A percentile compares a stretch with the other conserved stretches of the same genome.
phyloP scores from a whole-genome alignment of 2,329 filamentous ascomycete species.

The Proliferodiscus dingleyae region DNA sequence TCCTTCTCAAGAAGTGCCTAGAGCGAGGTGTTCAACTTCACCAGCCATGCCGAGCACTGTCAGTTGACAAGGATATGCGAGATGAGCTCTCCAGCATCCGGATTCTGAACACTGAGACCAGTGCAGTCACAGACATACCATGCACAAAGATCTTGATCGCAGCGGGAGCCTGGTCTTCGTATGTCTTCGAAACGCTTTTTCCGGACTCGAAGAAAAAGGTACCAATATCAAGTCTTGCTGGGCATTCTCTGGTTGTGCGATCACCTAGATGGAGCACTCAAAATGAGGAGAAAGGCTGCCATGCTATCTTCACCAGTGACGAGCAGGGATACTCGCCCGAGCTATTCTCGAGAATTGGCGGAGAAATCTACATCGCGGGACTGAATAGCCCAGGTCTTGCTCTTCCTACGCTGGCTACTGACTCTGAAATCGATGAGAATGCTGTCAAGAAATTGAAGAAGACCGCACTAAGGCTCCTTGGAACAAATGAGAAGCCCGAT shows the following conservation, averaged over 20 bases:
- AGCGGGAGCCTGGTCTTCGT: conserved; percentile 66
- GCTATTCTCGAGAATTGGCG: conserved; percentile 61
- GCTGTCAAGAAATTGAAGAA: conserved; percentile 46
- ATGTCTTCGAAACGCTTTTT: conserved; percentile 62
- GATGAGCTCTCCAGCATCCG: conserved; percentile 48
- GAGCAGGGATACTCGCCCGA: conserved; percentile 62
- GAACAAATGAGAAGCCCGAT: conserved; percentile 34
- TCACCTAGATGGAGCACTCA: conserved; percentile 49
- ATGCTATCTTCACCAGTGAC: conserved; percentile 64
- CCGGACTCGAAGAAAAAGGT: conserved; percentile 47
- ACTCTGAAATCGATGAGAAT: conserved; percentile 41
- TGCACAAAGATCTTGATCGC: conserved; percentile 63
- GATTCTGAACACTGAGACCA: conserved; percentile 41
- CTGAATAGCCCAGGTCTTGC: conserved; percentile 58
- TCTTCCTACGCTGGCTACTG: conserved; percentile 52
- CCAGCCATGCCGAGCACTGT: conserved; percentile 55
- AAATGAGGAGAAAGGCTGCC: conserved; percentile 47
- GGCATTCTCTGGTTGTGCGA: conserved; percentile 65
- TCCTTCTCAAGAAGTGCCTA: conserved; percentile 54
- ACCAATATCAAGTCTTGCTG: conserved; percentile 59
- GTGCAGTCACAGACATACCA: conserved; percentile 47
- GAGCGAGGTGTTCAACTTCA: conserved; percentile 60
- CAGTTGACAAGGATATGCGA: conserved; percentile 45
- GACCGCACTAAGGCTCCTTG: conserved; percentile 46
- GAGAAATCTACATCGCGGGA: conserved; percentile 69